Evolutionary conservation across 176 grass and related monocot genomes (phyloP).

Genomic region (Aegilops sharonensis): DNA sequence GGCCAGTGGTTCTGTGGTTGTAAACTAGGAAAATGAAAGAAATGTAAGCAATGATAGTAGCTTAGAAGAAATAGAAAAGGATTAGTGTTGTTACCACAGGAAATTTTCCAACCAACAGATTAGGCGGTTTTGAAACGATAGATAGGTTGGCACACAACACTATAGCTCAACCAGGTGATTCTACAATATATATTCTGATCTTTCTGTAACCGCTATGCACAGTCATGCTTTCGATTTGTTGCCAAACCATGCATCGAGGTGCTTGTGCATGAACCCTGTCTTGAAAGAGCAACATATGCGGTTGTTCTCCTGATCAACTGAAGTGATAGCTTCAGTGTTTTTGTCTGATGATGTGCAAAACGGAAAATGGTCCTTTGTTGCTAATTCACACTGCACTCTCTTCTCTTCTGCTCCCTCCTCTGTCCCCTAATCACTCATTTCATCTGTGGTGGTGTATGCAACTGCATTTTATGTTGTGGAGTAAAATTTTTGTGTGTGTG

Average conservation of each 20-base stretch:
- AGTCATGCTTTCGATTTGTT: conserved; percentile 1
- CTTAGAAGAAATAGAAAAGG: conserved; percentile 31
- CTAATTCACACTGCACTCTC: not conserved
- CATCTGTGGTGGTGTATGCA: not conserved
- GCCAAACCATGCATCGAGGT: conserved; percentile 4
- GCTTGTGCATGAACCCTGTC: not conserved
- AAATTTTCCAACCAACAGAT: conserved; percentile 12
- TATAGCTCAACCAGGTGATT: not conserved
- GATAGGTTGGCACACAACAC: not conserved
- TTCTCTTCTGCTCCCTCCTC: not conserved
- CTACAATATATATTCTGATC: not conserved
- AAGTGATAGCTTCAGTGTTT: conserved; percentile 3
- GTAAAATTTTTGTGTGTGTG: too few species aligned
- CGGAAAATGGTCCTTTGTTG: not conserved
- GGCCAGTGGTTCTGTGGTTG: conserved; percentile 36
- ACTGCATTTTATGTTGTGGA: not conserved
- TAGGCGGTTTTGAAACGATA: not conserved
- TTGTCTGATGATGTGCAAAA: not conserved
- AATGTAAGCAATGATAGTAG: conserved; percentile 30
- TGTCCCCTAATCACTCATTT: not conserved
- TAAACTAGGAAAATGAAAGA: conserved; percentile 39
- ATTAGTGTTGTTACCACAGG: conserved; percentile 31
- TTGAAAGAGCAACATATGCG: not conserved
- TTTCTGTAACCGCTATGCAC: not conserved
- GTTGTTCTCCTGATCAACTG: not conserved